These are phyloP conservation scores for Turritis glabra DNA, from an alignment of 345 rosid species.

Conservation along the genomic window DNA sequence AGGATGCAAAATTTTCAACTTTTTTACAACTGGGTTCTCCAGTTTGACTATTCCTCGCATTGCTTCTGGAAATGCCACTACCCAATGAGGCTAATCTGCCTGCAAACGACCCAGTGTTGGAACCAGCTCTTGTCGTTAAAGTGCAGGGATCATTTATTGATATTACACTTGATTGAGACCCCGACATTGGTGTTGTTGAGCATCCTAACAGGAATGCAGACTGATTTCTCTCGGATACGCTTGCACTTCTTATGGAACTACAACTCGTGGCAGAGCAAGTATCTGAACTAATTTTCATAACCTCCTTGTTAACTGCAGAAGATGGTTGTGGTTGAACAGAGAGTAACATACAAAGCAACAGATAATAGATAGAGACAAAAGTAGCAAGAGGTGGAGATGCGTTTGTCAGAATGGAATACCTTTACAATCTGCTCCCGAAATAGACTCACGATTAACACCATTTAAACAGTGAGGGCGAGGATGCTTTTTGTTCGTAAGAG, in stretches of 20 bases:
- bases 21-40: conserved; percentile 41
- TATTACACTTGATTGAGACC: conserved; percentile 50
- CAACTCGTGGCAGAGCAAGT: conserved; percentile 41
- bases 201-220: conserved; percentile 40
- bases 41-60: conserved; percentile 41
- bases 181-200: conserved; percentile 36
- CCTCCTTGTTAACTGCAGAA: conserved; percentile 55
- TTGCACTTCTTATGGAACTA: conserved; percentile 38
- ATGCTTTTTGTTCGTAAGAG: conserved; percentile 29
- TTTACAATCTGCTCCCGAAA: conserved; percentile 37
- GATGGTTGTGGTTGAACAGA: conserved; percentile 20
- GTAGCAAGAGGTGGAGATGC: conserved; percentile 7
- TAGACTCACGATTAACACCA: conserved; percentile 42
- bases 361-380: neutral
- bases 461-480: conserved; percentile 37
- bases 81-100: conserved; percentile 47
- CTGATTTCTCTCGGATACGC: conserved; percentile 41
- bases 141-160: conserved; percentile 45
- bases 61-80: conserved; percentile 42
- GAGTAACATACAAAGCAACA: conserved; percentile 1
- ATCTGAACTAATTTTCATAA: conserved; percentile 50
- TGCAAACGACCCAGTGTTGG: conserved; percentile 57
- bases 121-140: conserved; percentile 46
- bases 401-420: conserved; percentile 43
- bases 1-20: conserved; percentile 35